Evolutionary conservation across 345 rosid genomes (phyloP), one percentile per base, ranked within the genome.

Genomic region (Fremontodendron californicum): DNA sequence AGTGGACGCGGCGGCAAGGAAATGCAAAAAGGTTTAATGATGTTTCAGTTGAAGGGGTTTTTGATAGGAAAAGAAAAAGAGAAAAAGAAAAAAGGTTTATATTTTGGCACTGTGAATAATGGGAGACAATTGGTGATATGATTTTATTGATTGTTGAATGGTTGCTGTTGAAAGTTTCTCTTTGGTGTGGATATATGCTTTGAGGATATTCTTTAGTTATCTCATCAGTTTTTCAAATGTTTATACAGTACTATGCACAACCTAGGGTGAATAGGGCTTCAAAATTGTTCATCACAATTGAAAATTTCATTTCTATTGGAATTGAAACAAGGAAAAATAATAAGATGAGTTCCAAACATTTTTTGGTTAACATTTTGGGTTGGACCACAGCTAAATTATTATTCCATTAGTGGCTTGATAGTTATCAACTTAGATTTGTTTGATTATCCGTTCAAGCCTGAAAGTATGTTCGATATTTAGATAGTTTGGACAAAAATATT

Each of bases 1-100:
- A 61, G 80, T 75, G 76, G 79, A 80, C 35, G 82, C 79, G 82
- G 82, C 77, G 49, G 73, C 76, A 18, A 10, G 82, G 39, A 71
- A 62, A 71, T 48, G 77, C 77, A 52, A 52, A 69, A 52, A 39
- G 43, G 3, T 9, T 1, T 5, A 39, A 70, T 80, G 66, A 71
- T 55, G 35, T 23, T 72, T 15, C 19, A 7, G 42, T 46, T 61
- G 73, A 70, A 62, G 37, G 15, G 16, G 15, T 2, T 21, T n/a
- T 11, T 35, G 43, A 27, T 0, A 45, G 11, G 35, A 9, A 9
- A 40, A 40, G 16, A 6, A 19, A 1, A 33, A 1, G 13, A 62
- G 60, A 37, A 4, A 37, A 3, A 37, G n/a, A 5, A 4, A 10
- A 23, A 54, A 3, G 13, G 37, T 13, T 2, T 46, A 49, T 49